Conservation (phyloP, 108 stramenopile genomes). For the Cyclostephanos tholiformis region DNA sequence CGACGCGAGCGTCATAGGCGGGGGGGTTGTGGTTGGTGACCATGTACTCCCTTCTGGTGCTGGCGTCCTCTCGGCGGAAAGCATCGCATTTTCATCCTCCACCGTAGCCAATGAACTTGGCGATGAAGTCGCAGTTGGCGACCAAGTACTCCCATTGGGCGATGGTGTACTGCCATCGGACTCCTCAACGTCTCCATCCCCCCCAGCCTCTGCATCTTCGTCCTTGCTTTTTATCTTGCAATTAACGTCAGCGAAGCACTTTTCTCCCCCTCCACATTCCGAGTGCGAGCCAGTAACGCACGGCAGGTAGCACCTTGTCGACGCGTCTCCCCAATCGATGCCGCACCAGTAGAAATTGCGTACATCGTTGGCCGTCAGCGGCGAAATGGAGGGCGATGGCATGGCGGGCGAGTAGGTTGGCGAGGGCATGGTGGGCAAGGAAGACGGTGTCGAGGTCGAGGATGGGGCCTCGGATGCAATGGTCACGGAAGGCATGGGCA, state of each 20-base stretch:
- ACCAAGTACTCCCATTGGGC: neutral
- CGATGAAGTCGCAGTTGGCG: conserved; percentile 14
- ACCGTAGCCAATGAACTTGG: too few relatives aligned
- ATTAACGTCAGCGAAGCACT: conserved; percentile 50
- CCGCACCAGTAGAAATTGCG: conserved; percentile 48
- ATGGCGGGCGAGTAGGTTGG: too few relatives aligned
- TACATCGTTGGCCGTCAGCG: conserved; percentile 42
- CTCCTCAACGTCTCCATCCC: too few relatives aligned
- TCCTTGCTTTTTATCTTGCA: conserved; percentile 28
- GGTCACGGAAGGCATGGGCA: conserved; percentile 11
- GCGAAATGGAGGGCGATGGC: conserved; percentile 18
- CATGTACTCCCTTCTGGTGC: neutral
- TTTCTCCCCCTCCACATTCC: conserved; percentile 36
- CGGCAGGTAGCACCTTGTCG: conserved; percentile 30
- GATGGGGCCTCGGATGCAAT: neutral
- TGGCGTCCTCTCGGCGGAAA: too few relatives aligned
- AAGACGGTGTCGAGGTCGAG: too few relatives aligned
- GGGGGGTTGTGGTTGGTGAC: conserved; percentile 12
- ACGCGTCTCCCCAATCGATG: conserved; percentile 25
- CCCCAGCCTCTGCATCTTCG: neutral
- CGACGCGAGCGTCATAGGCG: neutral
- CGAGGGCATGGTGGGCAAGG: too few relatives aligned
- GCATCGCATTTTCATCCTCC: neutral
- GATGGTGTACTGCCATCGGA: too few relatives aligned
- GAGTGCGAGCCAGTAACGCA: conserved; percentile 32